Evolutionary conservation across 2,329 filamentous ascomycete species (phyloP).

Genomic region (Trichoderma polysporum): DNA sequence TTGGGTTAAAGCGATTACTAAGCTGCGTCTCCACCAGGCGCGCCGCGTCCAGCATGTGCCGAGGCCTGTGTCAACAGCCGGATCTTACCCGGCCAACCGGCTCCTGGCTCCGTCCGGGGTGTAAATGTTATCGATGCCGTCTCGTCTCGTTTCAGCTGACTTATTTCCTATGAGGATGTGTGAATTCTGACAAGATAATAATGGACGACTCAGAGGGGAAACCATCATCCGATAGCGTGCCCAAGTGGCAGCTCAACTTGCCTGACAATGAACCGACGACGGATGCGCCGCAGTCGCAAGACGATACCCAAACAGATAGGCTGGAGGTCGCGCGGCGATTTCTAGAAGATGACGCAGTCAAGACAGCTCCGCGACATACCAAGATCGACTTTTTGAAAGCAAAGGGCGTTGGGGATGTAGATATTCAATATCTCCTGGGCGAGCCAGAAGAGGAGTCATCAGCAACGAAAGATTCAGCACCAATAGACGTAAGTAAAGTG

Average conservation of each 20-base stretch:
- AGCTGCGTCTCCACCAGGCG: background rate
- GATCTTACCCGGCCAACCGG: slow-evolving; percentile 22
- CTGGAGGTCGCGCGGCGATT: slow-evolving; percentile 71
- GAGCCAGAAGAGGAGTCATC: slow-evolving; percentile 22
- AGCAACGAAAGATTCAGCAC: background rate
- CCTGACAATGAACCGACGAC: slow-evolving; percentile 21
- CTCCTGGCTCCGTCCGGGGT: background rate
- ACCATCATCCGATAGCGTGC: slow-evolving; percentile 28
- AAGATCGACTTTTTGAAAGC: slow-evolving; percentile 74
- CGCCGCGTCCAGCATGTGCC: slow-evolving; percentile 17
- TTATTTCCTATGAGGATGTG: background rate
- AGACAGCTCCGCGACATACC: slow-evolving; percentile 64
- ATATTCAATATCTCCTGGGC: slow-evolving; percentile 66
- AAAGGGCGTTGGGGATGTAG: slow-evolving; percentile 67
- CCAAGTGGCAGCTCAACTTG: slow-evolving; percentile 34
- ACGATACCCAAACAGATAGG: slow-evolving; percentile 28
- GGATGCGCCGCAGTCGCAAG: slow-evolving; percentile 24
- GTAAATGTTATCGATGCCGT: slow-evolving; percentile 1
- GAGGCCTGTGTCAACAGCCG: slow-evolving; percentile 21
- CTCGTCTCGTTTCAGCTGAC: slow-evolving; percentile 8
- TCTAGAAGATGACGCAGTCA: slow-evolving; percentile 71
- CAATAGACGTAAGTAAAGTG: slow-evolving; percentile 7
- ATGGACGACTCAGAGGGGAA: slow-evolving; percentile 39
- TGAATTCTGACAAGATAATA: background rate
- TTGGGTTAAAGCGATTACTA: background rate